Evolutionary conservation across 2,329 filamentous ascomycete species (phyloP).

Genomic region (Aspergillus ochraceus): DNA sequence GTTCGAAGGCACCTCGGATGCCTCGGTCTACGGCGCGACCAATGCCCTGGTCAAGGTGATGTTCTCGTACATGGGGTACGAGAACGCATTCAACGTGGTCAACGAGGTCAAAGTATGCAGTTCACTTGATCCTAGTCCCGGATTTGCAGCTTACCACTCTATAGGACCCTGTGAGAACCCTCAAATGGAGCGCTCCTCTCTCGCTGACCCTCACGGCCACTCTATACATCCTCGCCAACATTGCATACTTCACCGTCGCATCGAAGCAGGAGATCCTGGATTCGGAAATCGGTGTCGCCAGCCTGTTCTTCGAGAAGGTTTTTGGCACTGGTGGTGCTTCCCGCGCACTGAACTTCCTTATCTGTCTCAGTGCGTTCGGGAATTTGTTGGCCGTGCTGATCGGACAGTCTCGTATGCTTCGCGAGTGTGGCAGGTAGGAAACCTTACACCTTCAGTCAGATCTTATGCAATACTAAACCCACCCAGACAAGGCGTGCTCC

Average conservation of each 20-base stretch:
- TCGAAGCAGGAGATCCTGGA: conserved; percentile 55
- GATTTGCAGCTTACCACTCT: not conserved
- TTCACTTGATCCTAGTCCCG: too few relatives aligned
- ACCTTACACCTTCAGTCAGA: not conserved
- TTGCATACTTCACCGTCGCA: conserved; percentile 62
- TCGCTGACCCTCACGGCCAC: conserved; percentile 55
- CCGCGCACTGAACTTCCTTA: conserved; percentile 58
- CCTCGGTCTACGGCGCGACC: conserved; percentile 50
- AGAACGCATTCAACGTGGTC: conserved; percentile 62
- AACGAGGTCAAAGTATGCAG: conserved; percentile 56
- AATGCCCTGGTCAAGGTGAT: conserved; percentile 60
- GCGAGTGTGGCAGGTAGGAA: conserved; percentile 57
- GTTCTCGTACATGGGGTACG: conserved; percentile 59
- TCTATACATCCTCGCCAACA: conserved; percentile 60
- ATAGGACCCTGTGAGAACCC: conserved; percentile 57
- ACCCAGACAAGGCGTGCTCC: conserved; percentile 59
- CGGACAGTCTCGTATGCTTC: conserved; percentile 56
- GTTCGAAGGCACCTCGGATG: conserved; percentile 51
- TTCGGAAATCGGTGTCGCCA: conserved; percentile 57
- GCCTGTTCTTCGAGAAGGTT: conserved; percentile 60
- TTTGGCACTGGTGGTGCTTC: conserved; percentile 54
- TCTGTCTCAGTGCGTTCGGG: conserved; percentile 59
- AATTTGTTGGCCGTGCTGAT: conserved; percentile 60
- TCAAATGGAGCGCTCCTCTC: conserved; percentile 52
- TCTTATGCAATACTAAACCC: not conserved